Base-by-base conservation (phyloP, 768 basidiomycete genomes). In the Boletus rubropictus region DNA sequence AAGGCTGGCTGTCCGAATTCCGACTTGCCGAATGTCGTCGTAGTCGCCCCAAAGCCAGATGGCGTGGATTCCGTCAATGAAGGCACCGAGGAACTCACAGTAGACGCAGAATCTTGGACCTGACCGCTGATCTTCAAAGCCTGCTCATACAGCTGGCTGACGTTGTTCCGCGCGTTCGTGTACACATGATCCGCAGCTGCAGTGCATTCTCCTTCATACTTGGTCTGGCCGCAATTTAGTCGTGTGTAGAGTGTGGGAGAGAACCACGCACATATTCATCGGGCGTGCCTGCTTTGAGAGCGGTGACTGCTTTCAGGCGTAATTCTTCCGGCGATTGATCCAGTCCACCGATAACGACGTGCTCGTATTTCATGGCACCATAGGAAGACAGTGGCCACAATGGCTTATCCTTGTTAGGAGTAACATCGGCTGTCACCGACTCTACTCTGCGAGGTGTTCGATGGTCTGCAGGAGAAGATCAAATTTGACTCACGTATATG, bases 271-370 rank as follows among this genome's bases (percentile, higher is more conserved):
- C 90, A 63, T 92, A 92, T 72, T 81, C 80, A 32, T 76, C 72
- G 7, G 70, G 53, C 40, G 74, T 81, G 17, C 81, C 81, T 7
- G 72, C 69, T 50, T 74, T 72, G 18, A 76, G 52, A 1, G 86
- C 84, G 7, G 70, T 64, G 3, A 72, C 70, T 6, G 86, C 86
- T 51, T 76, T 81, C 31, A 84, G 69, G 36, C 87, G 75, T 37
- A 94, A 66, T 64, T 96, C 92, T 57, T 94, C 92, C 0, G 78
- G 77, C 0, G 82, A 86, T 50, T 84, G 72, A 53, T 96, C 91
- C 27, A 85, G 64, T 3, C 79, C 82, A 8, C 67, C 46, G 15
- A 96, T 63, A 5, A 94, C 54, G 18, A 71, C 78, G 0, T 81
- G 81, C 53, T 91, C 89, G 49, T 75, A 58, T 60, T 93, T 95